These are phyloP conservation scores for Leccinum olivaceopallidum DNA, from an alignment of 768 basidiomycete genomes.

Conservation along the genomic window DNA sequence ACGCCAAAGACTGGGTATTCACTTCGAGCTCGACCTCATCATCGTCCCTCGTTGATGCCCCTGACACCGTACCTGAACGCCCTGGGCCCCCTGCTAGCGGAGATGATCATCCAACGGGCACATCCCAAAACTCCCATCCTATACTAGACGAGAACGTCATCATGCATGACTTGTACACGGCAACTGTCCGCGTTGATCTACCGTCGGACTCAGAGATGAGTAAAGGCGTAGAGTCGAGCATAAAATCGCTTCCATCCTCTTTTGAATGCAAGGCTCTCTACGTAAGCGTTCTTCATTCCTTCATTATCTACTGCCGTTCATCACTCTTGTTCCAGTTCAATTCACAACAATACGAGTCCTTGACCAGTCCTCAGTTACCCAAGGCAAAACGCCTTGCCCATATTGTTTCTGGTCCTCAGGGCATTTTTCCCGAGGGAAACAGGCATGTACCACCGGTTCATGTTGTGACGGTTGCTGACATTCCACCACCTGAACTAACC, in stretches of 20 bases:
- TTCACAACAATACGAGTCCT: slow-evolving; percentile 3
- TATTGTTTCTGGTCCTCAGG: slow-evolving; percentile 5
- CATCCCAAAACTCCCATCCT: neutral
- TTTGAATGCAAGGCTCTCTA: slow-evolving; percentile 14
- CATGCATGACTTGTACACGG: slow-evolving; percentile 16
- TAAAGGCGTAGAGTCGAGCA: slow-evolving; percentile 5
- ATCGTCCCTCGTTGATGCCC: neutral
- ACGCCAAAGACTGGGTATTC: slow-evolving; percentile 7
- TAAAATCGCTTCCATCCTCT: slow-evolving; percentile 10
- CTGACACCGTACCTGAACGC: neutral
- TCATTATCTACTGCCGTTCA: neutral
- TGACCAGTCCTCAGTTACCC: neutral
- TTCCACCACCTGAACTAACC: neutral
- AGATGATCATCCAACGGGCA: neutral
- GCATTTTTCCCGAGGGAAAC: slow-evolving; percentile 5
- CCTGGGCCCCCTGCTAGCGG: neutral
- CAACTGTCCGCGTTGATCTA: slow-evolving; percentile 2
- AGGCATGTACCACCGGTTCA: neutral
- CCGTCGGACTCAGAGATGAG: slow-evolving; percentile 6
- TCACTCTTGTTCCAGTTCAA: slow-evolving; percentile 8
- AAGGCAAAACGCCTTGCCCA: neutral
- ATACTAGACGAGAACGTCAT: neutral
- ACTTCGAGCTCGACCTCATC: neutral
- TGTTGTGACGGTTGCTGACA: neutral
- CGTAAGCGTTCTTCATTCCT: neutral